phyloP scores from a whole-genome alignment of 1,284 basidiomycete genomes.

The Somion occarium region DNA sequence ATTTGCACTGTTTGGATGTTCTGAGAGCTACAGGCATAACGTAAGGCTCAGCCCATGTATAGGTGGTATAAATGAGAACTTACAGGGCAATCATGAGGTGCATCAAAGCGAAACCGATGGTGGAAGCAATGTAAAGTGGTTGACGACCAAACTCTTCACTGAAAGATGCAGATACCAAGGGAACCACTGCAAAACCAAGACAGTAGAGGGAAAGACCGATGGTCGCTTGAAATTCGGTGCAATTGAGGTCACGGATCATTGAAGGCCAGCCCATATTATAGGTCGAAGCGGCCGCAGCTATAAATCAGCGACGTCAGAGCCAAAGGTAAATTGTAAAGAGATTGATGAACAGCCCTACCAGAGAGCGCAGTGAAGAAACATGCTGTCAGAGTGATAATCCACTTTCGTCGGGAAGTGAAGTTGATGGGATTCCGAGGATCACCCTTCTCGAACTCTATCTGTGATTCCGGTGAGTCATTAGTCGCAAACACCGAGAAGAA shows the following conservation, averaged over 20 bases:
- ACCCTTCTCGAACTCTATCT: conserved; percentile 52
- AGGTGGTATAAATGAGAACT: conserved; percentile 32
- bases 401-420: conserved; percentile 41
- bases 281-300: conserved; percentile 49
- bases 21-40: conserved; percentile 43
- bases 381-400: conserved; percentile 50
- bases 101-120: conserved; percentile 53
- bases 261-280: conserved; percentile 56
- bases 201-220: conserved; percentile 58
- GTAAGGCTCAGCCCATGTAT: too few relatives aligned
- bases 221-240: conserved; percentile 54
- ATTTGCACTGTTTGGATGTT: conserved; percentile 70
- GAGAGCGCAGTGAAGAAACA: conserved; percentile 54
- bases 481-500: neutral
- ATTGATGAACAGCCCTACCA: conserved; percentile 28
- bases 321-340: neutral
- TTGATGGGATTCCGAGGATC: conserved; percentile 48
- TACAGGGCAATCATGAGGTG: conserved; percentile 60
- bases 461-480: conserved; percentile 1
- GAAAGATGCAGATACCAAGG: conserved; percentile 68
- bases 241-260: conserved; percentile 63
- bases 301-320: neutral
- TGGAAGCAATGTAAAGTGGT: conserved; percentile 60
- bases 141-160: conserved; percentile 76
- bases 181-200: conserved; percentile 67